Evolutionary conservation across 371 early-diverging fungal species (phyloP), one percentile per base, ranked within the genome.

Genomic region (Chytridium lagenaria): DNA sequence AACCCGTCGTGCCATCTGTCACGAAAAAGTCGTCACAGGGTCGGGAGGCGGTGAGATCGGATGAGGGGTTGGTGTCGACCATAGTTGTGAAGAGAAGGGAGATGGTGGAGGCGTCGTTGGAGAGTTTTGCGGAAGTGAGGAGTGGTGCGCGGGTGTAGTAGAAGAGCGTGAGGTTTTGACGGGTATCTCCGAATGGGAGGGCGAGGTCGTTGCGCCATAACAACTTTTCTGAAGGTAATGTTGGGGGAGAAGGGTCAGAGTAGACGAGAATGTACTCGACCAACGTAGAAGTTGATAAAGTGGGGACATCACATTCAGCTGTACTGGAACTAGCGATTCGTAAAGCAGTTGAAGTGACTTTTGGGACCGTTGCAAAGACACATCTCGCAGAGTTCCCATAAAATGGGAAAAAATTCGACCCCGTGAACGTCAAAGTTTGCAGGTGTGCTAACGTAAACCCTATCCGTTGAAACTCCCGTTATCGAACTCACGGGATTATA

Each of bases 81-180:
- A 30, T 28, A 1, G 2, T 28, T 26, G 19, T 23, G 37, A 72
- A 66, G 23, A 31, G 3, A 34, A 72, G 26, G 22, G 39, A 3
- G 15, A 72, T 52, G 10, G 67, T 50, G n/a, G 50, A 30, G 0
- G 66, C 72, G 33, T 72, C 72, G 40, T 64, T 38, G 19, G 65
- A 31, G 38, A 72, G 66, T 28, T 22, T 7, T 23, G 66, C 19
- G 0, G 57, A 66, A 19, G 23, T 5, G 10, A 72, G 23, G 3
- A 23, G 19, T 1, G 72, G 67, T 1, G 67, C 67, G 1, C 49
- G 50, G 23, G 65, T 16, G 22, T 3, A 66, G 50, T 49, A 65
- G 28, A 28, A 26, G 1, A 72, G 23, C 19, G 67, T 51, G n/a
- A 67, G 5, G 55, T 72, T 72, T 40, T 26, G 5, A n/a, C 19